Evolutionary conservation across 2,329 filamentous ascomycete species (phyloP), one percentile per base, ranked within the genome.

Genomic region (Cytospora mali): DNA sequence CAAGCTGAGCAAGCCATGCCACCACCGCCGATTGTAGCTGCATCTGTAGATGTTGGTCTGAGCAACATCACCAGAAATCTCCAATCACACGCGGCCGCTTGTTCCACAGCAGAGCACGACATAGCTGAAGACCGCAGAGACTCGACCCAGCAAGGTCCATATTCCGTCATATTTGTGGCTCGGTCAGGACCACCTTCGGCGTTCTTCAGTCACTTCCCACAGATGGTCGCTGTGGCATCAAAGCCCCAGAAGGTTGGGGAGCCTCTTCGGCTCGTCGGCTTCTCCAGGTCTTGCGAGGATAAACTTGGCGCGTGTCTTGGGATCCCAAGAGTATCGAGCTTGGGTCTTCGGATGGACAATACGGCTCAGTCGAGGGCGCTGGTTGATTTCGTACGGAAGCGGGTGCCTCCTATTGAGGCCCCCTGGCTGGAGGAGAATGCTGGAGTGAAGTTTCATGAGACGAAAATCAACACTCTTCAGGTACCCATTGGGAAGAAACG

Each of bases 41-140:
- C 75, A 4, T 81, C 82, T 65, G 72, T 92, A 46, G 84, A 90
- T 55, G 76, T 90, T 54, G 90, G 90, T 3, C 76, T 92, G 51
- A 84, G 87, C 68, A 80, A 77, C 62, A 86, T 91, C 62, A 88
- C 85, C 6, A 81, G 85, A 21, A 79, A 78, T 55, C 79, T 93
- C 2, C 81, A 88, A 64, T 71, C 73, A 23, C 69, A 75, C 29
- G 74, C 79, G 16, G 57, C 66, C 66, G n/a, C 58, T 25, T 56
- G 46, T 35, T 25, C 55, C 18, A n/a, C 31, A 2, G 18, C 42
- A 9, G 39, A 51, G 11, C 14, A 49, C 13, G 29, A 21, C 16
- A 10, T 13, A 58, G 51, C 3, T 28, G 48, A 55, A 33, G 29
- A 23, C 6, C 27, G 27, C 21, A 51, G 58, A 46, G 39, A 54